A percentile compares a stretch with the other conserved stretches of the same genome.
Conservation (phyloP, 2,329 filamentous ascomycete species). For the Ceratocystis papillata region DNA sequence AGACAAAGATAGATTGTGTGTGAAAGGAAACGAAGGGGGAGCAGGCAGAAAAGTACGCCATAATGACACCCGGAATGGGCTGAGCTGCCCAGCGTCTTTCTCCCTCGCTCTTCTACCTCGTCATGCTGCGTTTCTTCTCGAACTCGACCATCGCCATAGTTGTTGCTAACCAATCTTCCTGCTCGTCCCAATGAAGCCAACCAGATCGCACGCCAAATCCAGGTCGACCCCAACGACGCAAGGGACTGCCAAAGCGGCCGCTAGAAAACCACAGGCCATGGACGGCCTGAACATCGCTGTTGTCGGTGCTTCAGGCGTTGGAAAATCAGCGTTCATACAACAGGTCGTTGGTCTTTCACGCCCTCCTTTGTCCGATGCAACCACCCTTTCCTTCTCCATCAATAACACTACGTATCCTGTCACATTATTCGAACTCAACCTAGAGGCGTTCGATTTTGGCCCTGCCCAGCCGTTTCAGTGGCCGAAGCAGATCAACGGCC, state of each 20-base stretch:
- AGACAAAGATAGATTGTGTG: constrained; percentile 5
- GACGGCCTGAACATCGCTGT: constrained; percentile 55
- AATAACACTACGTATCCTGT: constrained; percentile 49
- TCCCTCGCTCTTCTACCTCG: not conserved
- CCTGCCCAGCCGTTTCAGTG: constrained; percentile 49
- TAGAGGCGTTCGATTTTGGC: constrained; percentile 53
- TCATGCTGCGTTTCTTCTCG: not conserved
- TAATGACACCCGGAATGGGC: not conserved
- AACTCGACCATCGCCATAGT: not conserved
- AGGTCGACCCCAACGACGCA: not conserved
- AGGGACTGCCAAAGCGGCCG: not conserved
- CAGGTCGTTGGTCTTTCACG: constrained; percentile 46
- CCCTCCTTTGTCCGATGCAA: constrained; percentile 44
- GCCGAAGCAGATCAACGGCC: constrained; percentile 58
- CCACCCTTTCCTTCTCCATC: constrained; percentile 47
- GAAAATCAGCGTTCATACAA: constrained; percentile 59
- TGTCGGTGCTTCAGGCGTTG: constrained; percentile 54
- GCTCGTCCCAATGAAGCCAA: not conserved
- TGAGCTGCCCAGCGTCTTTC: not conserved
- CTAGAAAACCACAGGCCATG: constrained; percentile 33
- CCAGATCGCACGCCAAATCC: constrained; percentile 5
- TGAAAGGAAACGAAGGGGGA: not conserved
- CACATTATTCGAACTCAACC: constrained; percentile 54
- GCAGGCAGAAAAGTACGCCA: not conserved
- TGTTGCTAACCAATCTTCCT: constrained; percentile 2